A percentile compares a stretch with the other conserved stretches of the same genome.
Conservation (phyloP, 352 stramenopile genomes). For the Blastocystis sp. region DNA sequence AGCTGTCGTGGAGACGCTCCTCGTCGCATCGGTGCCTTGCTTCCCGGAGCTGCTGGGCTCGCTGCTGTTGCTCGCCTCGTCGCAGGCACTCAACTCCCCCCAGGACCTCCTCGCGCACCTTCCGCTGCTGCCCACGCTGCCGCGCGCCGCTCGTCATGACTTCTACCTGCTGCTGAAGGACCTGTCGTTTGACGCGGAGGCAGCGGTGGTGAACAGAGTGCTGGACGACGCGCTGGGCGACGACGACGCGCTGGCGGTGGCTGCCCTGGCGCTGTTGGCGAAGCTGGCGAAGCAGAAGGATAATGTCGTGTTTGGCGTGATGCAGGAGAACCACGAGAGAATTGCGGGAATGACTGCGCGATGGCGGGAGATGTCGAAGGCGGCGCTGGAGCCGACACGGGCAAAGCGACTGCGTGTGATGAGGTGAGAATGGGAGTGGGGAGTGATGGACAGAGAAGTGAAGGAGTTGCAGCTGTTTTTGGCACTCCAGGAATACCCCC, state of each 20-base stretch:
- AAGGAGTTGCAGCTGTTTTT: background rate
- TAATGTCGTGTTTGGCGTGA: background rate
- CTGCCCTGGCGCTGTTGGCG: background rate
- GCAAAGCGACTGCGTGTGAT: background rate
- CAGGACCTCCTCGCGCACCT: background rate
- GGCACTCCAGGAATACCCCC: background rate
- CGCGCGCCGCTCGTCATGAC: background rate
- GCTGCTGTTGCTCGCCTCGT: background rate
- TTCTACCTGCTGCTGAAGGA: background rate
- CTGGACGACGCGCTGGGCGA: background rate
- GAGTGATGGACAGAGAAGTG: background rate
- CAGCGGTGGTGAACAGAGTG: background rate
- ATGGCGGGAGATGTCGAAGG: background rate
- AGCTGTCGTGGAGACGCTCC: background rate
- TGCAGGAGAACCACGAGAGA: background rate
- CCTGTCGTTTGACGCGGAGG: background rate
- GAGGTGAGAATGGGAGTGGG: background rate
- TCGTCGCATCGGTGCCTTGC: background rate
- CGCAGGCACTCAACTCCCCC: background rate
- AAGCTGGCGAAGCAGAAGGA: background rate
- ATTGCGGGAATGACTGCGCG: background rate
- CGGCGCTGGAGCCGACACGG: background rate
- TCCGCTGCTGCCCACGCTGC: background rate
- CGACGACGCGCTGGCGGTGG: background rate
- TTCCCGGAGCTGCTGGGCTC: background rate